These are phyloP conservation scores for Trifolium subterraneum DNA, from an alignment of 306 rosid species.

Conservation along the genomic window DNA sequence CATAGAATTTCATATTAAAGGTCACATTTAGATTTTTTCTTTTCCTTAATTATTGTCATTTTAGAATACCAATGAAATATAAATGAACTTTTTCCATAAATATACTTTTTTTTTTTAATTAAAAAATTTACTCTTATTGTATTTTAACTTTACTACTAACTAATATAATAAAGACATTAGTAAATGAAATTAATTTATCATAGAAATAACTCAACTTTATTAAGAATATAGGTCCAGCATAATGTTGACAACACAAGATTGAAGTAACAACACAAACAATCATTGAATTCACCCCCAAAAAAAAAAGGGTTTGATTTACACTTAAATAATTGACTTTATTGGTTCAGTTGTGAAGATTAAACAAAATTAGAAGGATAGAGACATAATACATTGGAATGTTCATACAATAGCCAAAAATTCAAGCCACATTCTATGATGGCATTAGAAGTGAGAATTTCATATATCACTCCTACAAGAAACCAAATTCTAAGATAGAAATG, in stretches of 20 bases:
- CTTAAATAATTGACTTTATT: neutral
- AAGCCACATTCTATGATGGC: neutral
- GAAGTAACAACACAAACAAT: neutral
- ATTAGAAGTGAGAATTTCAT: slow-evolving; percentile 10
- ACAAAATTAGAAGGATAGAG: neutral
- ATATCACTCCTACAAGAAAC: slow-evolving; percentile 22
- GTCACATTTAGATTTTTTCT: too few species aligned
- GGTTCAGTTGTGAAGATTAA: slow-evolving; percentile 7
- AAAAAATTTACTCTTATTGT: too few species aligned
- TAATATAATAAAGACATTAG: too few species aligned
- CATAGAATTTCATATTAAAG: too few species aligned
- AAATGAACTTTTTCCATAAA: too few species aligned
- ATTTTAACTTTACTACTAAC: too few species aligned
- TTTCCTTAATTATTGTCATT: too few species aligned
- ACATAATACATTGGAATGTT: neutral
- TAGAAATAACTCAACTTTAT: too few species aligned
- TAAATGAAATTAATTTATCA: too few species aligned
- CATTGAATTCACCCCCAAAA: neutral
- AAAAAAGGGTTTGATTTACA: neutral
- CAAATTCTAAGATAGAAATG: slow-evolving; percentile 7
- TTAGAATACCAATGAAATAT: too few species aligned
- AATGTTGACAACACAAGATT: neutral
- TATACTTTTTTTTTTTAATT: too few species aligned
- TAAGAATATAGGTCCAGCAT: neutral
- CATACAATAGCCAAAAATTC: slow-evolving; percentile 34